These are phyloP conservation scores for Mucor lusitanicus DNA, from an alignment of 371 early-diverging fungal species.

Conservation along the genomic window DNA sequence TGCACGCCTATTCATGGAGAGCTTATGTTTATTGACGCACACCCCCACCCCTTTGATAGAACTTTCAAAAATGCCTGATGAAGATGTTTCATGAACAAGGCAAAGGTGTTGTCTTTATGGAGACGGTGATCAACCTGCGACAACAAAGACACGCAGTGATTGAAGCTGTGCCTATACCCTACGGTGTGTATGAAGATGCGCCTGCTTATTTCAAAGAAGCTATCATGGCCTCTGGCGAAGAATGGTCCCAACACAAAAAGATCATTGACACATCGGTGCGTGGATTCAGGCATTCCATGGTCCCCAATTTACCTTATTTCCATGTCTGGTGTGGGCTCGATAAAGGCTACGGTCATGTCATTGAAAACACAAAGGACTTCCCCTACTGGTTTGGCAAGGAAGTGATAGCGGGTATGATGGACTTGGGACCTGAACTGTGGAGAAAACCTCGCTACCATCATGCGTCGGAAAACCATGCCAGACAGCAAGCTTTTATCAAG, in stretches of 20 bases:
- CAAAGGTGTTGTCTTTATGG: constrained; percentile 83
- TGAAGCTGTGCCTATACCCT: constrained; percentile 91
- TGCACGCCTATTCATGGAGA: too few species aligned
- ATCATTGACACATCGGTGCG: constrained; percentile 79
- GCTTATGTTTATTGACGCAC: too few species aligned
- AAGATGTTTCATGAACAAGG: constrained; percentile 79
- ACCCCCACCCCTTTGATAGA: too few species aligned
- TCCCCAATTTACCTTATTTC: constrained; percentile 86
- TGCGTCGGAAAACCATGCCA: constrained; percentile 53
- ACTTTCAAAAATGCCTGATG: constrained; percentile 93
- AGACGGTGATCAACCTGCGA: constrained; percentile 77
- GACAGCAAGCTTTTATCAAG: constrained; percentile 68
- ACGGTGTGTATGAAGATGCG: constrained; percentile 72
- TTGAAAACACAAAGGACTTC: constrained; percentile 82
- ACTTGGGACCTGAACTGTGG: constrained; percentile 76
- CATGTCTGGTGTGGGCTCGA: constrained; percentile 95
- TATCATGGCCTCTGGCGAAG: constrained; percentile 72
- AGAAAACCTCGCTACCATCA: constrained; percentile 68
- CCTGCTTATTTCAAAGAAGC: constrained; percentile 91
- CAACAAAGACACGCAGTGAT: constrained; percentile 84
- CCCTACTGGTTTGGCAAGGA: constrained; percentile 85
- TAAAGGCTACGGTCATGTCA: constrained; percentile 93
- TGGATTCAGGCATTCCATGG: constrained; percentile 75
- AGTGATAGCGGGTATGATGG: constrained; percentile 79
- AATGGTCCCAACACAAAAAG: constrained; percentile 93